Conservation (phyloP, 1,284 basidiomycete species). For the Microbotryum violaceum region DNA sequence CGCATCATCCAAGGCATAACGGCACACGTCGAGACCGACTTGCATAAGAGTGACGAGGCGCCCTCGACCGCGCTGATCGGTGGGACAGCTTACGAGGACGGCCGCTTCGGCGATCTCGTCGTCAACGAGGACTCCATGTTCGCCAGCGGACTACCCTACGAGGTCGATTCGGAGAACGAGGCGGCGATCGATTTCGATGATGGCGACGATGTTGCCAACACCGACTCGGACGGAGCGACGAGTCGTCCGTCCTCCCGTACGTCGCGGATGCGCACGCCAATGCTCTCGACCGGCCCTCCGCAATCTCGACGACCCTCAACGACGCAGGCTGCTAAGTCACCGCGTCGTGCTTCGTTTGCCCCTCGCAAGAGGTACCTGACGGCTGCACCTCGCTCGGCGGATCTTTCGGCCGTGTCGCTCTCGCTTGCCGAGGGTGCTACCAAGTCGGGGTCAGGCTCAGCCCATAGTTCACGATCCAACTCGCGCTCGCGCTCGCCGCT, state of each 20-base stretch:
- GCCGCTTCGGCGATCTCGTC: slow-evolving; percentile 18
- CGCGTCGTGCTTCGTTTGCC: slow-evolving; percentile 20
- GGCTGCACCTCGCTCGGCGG: slow-evolving; percentile 13
- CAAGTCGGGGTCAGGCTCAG: slow-evolving; percentile 30
- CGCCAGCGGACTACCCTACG: slow-evolving; percentile 6
- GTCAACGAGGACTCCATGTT: slow-evolving; percentile 11
- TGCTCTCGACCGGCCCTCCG: background rate
- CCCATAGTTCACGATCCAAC: slow-evolving; percentile 81
- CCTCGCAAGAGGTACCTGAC: slow-evolving; percentile 24
- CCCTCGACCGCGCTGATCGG: slow-evolving; percentile 32
- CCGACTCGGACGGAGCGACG: slow-evolving; percentile 29
- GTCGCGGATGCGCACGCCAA: slow-evolving; percentile 24
- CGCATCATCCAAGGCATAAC: slow-evolving; percentile 90
- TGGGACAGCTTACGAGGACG: background rate
- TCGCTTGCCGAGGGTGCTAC: slow-evolving; percentile 6
- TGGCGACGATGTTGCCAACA: slow-evolving; percentile 17
- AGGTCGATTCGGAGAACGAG: slow-evolving; percentile 31
- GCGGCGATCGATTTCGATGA: slow-evolving; percentile 15
- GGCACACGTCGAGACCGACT: slow-evolving; percentile 80
- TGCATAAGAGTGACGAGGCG: slow-evolving; percentile 45
- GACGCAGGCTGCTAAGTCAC: slow-evolving; percentile 6
- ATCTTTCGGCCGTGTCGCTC: slow-evolving; percentile 11
- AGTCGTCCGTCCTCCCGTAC: slow-evolving; percentile 32
- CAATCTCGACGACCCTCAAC: background rate
- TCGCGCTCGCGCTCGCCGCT: slow-evolving; percentile 92